Percentiles rank a stretch among this genome's conserved stretches.
These are phyloP conservation scores for Aspergillus vadensis DNA, from an alignment of 2,329 filamentous ascomycete genomes.

Conservation along the genomic window DNA sequence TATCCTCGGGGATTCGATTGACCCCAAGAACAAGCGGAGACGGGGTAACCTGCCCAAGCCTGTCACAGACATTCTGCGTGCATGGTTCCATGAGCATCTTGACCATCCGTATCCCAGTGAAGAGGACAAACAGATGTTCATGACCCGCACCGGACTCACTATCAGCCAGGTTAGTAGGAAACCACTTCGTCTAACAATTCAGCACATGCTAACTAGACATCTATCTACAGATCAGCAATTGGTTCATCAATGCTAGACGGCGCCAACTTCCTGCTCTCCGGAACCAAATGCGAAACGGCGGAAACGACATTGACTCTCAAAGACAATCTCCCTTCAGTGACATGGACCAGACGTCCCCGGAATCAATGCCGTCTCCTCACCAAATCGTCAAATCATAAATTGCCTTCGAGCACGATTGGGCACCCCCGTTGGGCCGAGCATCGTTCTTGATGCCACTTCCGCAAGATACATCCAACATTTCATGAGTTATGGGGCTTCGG, in stretches of 20 bases:
- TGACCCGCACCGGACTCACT: constrained; percentile 72
- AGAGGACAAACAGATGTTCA: constrained; percentile 82
- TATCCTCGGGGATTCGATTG: constrained; percentile 39
- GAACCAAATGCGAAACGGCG: constrained; percentile 44
- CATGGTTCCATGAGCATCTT: constrained; percentile 78
- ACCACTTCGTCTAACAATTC: constrained; percentile 8
- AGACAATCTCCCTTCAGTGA: constrained; percentile 41
- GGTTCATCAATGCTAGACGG: constrained; percentile 56
- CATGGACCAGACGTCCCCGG: constrained; percentile 31
- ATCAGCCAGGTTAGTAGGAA: constrained; percentile 61
- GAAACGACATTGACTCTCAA: constrained; percentile 31
- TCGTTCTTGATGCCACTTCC: background rate
- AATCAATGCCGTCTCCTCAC: constrained; percentile 33
- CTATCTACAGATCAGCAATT: constrained; percentile 52
- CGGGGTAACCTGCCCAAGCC: constrained; percentile 89
- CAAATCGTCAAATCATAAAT: constrained; percentile 14
- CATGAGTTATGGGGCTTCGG: constrained; percentile 18
- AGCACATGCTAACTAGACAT: background rate
- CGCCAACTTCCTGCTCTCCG: constrained; percentile 51
- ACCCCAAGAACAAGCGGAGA: constrained; percentile 55
- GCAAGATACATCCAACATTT: constrained; percentile 17
- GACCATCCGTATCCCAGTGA: constrained; percentile 84
- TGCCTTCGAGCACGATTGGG: background rate
- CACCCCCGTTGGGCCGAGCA: background rate
- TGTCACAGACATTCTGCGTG: constrained; percentile 76